phyloP scores from a whole-genome alignment of 2,329 filamentous ascomycete species.

The Nakataea oryzae region DNA sequence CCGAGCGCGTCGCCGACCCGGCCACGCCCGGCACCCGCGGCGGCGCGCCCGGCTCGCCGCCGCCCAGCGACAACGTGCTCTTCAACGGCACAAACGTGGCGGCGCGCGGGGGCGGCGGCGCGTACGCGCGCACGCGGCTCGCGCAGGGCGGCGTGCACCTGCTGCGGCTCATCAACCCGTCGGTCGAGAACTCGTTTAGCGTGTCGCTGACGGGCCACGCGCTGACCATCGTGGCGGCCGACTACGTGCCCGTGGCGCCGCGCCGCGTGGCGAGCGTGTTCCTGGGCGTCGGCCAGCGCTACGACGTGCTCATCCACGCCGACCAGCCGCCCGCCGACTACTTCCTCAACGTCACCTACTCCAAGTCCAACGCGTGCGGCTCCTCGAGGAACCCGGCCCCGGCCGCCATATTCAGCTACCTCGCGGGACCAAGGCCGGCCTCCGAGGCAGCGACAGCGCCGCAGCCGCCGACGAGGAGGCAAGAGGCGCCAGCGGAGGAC shows the following conservation, averaged over 20 bases:
- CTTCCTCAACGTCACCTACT: slow-evolving; percentile 12
- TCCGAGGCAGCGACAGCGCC: too few relatives aligned
- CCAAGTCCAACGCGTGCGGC: slow-evolving; percentile 7
- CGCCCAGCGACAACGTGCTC: slow-evolving; percentile 23
- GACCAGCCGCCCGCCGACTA: slow-evolving; percentile 9
- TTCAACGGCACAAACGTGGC: slow-evolving; percentile 29
- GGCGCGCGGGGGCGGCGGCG: slow-evolving; percentile 13
- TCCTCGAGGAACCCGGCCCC: slow-evolving; percentile 13
- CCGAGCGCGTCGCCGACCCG: slow-evolving; percentile 10
- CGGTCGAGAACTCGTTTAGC: slow-evolving; percentile 34
- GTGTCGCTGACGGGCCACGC: slow-evolving; percentile 37
- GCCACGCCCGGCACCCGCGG: slow-evolving; percentile 7
- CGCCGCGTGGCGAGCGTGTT: slow-evolving; percentile 36
- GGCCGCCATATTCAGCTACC: slow-evolving; percentile 26
- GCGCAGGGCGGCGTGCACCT: slow-evolving; percentile 31
- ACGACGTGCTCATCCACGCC: slow-evolving; percentile 36
- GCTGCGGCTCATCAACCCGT: slow-evolving; percentile 37
- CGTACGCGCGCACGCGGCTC: slow-evolving; percentile 18
- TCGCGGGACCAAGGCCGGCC: slow-evolving; percentile 13
- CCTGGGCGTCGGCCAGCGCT: slow-evolving; percentile 35
- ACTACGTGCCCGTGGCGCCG: slow-evolving; percentile 39
- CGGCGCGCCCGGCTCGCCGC: slow-evolving; percentile 9
- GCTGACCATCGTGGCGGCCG: slow-evolving; percentile 36
- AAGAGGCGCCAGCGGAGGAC: too few relatives aligned
- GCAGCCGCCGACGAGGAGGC: too few relatives aligned